These are phyloP conservation scores for Galium porrigens DNA, from an alignment of 305 asterid genomes.

Conservation along the genomic window DNA sequence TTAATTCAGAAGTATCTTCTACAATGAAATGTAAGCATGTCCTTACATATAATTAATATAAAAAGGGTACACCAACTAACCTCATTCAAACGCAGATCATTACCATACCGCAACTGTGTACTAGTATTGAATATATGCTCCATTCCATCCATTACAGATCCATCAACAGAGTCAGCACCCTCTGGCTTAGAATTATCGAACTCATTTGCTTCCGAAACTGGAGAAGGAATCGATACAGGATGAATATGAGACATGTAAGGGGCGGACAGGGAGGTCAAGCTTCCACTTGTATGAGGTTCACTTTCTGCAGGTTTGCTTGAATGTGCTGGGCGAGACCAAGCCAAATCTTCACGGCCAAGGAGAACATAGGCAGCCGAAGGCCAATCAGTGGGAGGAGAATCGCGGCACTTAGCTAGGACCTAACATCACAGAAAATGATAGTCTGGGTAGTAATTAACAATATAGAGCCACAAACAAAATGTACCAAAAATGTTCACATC, in stretches of 20 bases:
- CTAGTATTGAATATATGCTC: slow-evolving; percentile 79
- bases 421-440: slow-evolving; percentile 20
- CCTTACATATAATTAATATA: background rate
- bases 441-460: slow-evolving; percentile 3
- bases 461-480: slow-evolving; percentile 13
- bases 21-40: background rate
- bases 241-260: slow-evolving; percentile 84
- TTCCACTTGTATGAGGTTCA: slow-evolving; percentile 41
- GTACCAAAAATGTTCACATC: slow-evolving; percentile 2
- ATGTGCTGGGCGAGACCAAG: slow-evolving; percentile 47
- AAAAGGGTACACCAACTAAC: slow-evolving; percentile 22
- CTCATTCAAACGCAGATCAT: slow-evolving; percentile 93
- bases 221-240: slow-evolving; percentile 76
- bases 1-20: slow-evolving; percentile 1
- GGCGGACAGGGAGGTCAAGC: slow-evolving; percentile 53
- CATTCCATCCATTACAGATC: slow-evolving; percentile 77
- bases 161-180: slow-evolving; percentile 60
- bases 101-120: slow-evolving; percentile 82
- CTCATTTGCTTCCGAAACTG: slow-evolving; percentile 65
- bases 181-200: slow-evolving; percentile 50
- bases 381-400: slow-evolving; percentile 90
- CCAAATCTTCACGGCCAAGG: slow-evolving; percentile 93
- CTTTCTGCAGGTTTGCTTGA: slow-evolving; percentile 40
- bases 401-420: slow-evolving; percentile 90
- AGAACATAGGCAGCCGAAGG: slow-evolving; percentile 88